phyloP scores from a whole-genome alignment of 2,329 filamentous ascomycete species.

The Colletotrichum costaricense region DNA sequence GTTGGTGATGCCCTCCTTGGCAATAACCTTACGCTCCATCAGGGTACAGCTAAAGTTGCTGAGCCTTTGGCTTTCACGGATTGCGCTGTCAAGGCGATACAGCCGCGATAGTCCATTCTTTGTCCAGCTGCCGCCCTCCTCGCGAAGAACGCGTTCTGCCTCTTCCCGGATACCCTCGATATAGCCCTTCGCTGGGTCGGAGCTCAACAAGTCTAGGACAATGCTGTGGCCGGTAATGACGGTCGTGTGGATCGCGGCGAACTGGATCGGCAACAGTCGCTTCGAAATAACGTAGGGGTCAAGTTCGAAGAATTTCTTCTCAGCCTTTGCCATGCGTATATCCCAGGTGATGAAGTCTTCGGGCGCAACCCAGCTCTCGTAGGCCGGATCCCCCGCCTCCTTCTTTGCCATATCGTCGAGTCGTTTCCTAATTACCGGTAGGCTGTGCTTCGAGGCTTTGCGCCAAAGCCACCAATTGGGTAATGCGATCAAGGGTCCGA shows the following conservation, averaged over 20 bases:
- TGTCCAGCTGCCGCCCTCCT: conserved; percentile 56
- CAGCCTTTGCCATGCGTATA: conserved; percentile 61
- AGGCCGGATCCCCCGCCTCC: conserved; percentile 51
- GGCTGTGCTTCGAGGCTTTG: conserved; percentile 51
- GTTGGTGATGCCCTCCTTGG: conserved; percentile 49
- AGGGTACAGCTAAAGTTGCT: conserved; percentile 60
- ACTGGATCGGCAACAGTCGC: conserved; percentile 65
- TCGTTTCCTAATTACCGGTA: conserved; percentile 62
- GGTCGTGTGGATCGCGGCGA: conserved; percentile 70
- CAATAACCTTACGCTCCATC: conserved; percentile 58
- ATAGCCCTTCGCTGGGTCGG: conserved; percentile 47
- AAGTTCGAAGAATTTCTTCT: conserved; percentile 55
- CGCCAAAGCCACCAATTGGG: conserved; percentile 60
- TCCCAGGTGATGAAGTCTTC: conserved; percentile 70
- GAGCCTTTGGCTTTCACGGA: conserved; percentile 64
- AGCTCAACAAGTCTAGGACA: conserved; percentile 58
- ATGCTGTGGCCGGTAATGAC: conserved; percentile 60
- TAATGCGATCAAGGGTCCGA: conserved; percentile 57
- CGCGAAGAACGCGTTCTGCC: conserved; percentile 45
- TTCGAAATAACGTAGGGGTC: conserved; percentile 60
- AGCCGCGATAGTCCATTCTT: conserved; percentile 56
- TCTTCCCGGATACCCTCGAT: conserved; percentile 57
- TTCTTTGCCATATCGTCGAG: conserved; percentile 58
- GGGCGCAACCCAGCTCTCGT: conserved; percentile 55
- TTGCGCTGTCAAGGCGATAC: conserved; percentile 60